These are phyloP conservation scores for Umbelopsis sp. DNA, from an alignment of 371 early-diverging fungal species.

Conservation along the genomic window DNA sequence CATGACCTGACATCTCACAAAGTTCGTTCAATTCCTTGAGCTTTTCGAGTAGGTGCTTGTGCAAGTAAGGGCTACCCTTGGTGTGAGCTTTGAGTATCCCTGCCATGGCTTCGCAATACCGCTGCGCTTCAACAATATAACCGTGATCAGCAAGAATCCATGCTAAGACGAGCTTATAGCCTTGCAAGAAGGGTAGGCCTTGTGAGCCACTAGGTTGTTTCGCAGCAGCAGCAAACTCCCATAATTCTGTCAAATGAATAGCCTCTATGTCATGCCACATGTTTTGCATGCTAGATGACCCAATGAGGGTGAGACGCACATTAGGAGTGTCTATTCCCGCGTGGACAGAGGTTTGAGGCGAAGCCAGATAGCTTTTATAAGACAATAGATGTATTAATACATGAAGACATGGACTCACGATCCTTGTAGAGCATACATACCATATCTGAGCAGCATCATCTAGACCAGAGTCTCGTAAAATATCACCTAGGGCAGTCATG, in stretches of 20 bases:
- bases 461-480: slow-evolving; percentile 62
- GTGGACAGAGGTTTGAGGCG: slow-evolving; percentile 57
- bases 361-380: slow-evolving; percentile 63
- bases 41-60: slow-evolving; percentile 64
- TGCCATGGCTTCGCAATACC: slow-evolving; percentile 80
- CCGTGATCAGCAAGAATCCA: slow-evolving; percentile 85
- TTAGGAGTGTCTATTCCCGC: slow-evolving; percentile 64
- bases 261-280: slow-evolving; percentile 48
- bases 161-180: slow-evolving; percentile 85
- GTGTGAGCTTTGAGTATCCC: slow-evolving; percentile 71
- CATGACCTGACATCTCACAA: slow-evolving; percentile 46
- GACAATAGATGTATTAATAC: neutral
- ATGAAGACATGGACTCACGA: neutral
- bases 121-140: slow-evolving; percentile 67
- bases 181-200: slow-evolving; percentile 84
- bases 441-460: slow-evolving; percentile 85
- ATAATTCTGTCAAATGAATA: slow-evolving; percentile 76
- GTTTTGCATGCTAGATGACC: slow-evolving; percentile 29
- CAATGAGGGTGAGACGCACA: slow-evolving; percentile 64
- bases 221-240: slow-evolving; percentile 74
- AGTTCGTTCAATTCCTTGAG: slow-evolving; percentile 58
- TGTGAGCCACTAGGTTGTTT: slow-evolving; percentile 50
- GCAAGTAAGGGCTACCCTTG: slow-evolving; percentile 79
- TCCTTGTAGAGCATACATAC: slow-evolving; percentile 41
- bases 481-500: slow-evolving; percentile 80